Base-by-base conservation (phyloP, 805 yeast species). In the Candida suzukii region DNA sequence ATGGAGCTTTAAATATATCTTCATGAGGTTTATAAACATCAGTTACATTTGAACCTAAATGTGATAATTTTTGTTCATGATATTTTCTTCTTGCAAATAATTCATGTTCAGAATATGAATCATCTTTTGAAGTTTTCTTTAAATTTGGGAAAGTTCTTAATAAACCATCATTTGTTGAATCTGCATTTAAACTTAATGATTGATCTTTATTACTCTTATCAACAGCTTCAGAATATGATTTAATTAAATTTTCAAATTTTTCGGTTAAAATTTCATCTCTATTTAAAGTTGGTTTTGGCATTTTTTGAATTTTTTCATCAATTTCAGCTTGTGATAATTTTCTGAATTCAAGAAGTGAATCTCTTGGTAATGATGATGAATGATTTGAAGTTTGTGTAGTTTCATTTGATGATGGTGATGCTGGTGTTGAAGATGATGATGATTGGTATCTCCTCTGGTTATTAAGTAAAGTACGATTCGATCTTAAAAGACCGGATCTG, bases 91-190 rank as follows among this genome's bases (percentile, higher is more conserved):
- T 79, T 46, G 86, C 67, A 47, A 74, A 80, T 38, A 88, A 70
- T 61, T 90, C 97, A 51, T 86, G 88, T 32, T 68, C 63, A 1
- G 95, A 74, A 61, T 86, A 90, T 31, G 90, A 78, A 58, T 76
- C 79, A 43, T 71, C 70, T 32, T 68, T 70, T 9, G 74, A 67
- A 0, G 91, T 74, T 30, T 80, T 78, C 39, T 72, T 71, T 45
- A 88, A 70, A 47, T 73, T 72, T 37, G 95, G 93, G 58, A 70
- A 82, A 33, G 59, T 56, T 16, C 56, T 37, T 19, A 60, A 43
- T 37, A 58, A 7, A 20, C 25, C 11, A 32, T 19, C 25, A 9
- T 13, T 16, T 18, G 16, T 32, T 6, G 35, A 12, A 20, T 21
- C 25, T 12, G 11, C 25, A 11, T 14, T 20, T 5, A 19, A 13